Percentiles rank a stretch among this genome's conserved stretches.
These are phyloP conservation scores for Aspergillus quadrilineatus DNA, from an alignment of 2,329 filamentous ascomycete genomes.

Conservation along the genomic window DNA sequence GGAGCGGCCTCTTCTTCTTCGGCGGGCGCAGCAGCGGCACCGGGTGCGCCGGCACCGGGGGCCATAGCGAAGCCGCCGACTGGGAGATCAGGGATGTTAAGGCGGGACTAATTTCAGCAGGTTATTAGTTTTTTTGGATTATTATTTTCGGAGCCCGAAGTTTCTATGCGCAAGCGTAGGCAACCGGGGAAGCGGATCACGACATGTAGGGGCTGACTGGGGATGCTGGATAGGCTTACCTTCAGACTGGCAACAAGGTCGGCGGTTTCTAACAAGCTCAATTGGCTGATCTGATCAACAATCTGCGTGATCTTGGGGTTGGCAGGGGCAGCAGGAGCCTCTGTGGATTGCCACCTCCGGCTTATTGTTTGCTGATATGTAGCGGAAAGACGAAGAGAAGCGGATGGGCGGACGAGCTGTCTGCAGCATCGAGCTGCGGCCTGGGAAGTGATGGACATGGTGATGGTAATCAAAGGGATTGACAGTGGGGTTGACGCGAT, in stretches of 20 bases:
- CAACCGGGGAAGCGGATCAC: not conserved
- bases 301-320: slow-evolving; percentile 94
- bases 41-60: slow-evolving; percentile 59
- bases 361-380: slow-evolving; percentile 45
- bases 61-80: slow-evolving; percentile 84
- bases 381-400: slow-evolving; percentile 42
- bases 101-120: slow-evolving; percentile 64
- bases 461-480: slow-evolving; percentile 17
- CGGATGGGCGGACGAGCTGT: slow-evolving; percentile 42
- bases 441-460: slow-evolving; percentile 43
- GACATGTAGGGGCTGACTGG: not conserved
- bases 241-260: slow-evolving; percentile 94
- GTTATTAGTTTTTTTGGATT: slow-evolving; percentile 1
- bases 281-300: slow-evolving; percentile 97
- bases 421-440: slow-evolving; percentile 45
- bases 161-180: not conserved
- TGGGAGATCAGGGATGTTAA: slow-evolving; percentile 98
- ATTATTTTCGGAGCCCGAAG: too few relatives aligned
- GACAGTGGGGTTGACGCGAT: slow-evolving; percentile 12
- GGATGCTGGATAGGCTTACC: slow-evolving; percentile 53
- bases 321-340: slow-evolving; percentile 56
- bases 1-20: slow-evolving; percentile 87
- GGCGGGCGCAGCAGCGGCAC: slow-evolving; percentile 55
- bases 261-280: slow-evolving; percentile 95
- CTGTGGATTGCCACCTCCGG: slow-evolving; percentile 86